Base-by-base conservation (phyloP, 345 rosid species). In the Brassica carinata region DNA sequence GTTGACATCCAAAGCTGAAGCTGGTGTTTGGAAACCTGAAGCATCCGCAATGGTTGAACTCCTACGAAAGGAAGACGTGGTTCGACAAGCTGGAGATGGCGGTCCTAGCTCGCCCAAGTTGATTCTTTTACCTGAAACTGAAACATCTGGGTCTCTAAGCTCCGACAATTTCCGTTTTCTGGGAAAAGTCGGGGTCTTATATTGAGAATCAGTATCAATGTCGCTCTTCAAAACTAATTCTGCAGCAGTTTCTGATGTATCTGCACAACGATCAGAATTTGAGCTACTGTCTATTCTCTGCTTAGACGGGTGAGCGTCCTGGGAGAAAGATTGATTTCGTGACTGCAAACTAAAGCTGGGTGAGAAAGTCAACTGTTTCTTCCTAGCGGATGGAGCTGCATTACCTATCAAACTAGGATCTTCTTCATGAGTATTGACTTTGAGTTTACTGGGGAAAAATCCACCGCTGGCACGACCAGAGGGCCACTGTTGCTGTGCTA, bases 401-500 rank as follows among this genome's bases (percentile, higher is more conserved):
- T 86, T 90, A 77, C 89, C 76, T 80, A 76, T 90, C 79, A 82
- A 61, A 68, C 71, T 79, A 40, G 82, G 63, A 81, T 85, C 89
- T 78, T 91, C 98, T 43, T 77, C 82, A 36, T 76, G 79, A 53
- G 71, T 77, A 82, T 77, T 33, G 74, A 77, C 62, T 79, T 81
- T 93, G 67, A 79, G 73, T 84, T 88, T 91, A 76, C 69, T 83
- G 73, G 88, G 82, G 48, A 89, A 74, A 85, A 92, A 92, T 38
- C 98, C 99, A 77, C 85, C 55, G 59, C 88, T 78, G 29, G 77
- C 58, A 63, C 96, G 96, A 71, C 94, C 91, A 36, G 90, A 88
- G n/a, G 98, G 97, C 98, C 98, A 96, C 77, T 89, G 97, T 45
- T 89, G 79, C 29, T 87, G 98, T 72, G 77, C 51, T 19, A 80